These are phyloP conservation scores for Monosporozyma aquatica DNA, from an alignment of 805 yeast species.

Conservation along the genomic window DNA sequence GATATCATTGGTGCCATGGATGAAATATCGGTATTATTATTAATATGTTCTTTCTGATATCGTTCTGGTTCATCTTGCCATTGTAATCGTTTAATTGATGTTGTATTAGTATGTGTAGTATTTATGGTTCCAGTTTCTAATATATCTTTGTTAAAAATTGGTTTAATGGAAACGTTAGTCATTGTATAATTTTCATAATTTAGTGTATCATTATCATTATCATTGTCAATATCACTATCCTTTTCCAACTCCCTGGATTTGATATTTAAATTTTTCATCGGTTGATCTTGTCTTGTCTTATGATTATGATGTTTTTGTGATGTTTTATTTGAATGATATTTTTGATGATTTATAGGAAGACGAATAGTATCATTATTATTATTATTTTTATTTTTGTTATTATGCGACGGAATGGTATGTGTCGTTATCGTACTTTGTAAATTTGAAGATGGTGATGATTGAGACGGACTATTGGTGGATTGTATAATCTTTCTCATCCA, in stretches of 20 bases:
- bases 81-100: constrained; percentile 7
- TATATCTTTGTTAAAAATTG: constrained; percentile 7
- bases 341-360: not conserved
- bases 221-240: not conserved
- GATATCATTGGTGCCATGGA: constrained; percentile 31
- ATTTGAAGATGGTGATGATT: constrained; percentile 3
- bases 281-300: too few species aligned
- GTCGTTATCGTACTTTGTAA: too few species aligned
- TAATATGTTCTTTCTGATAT: not conserved
- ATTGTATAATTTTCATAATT: not conserved
- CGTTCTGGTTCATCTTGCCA: constrained; percentile 18
- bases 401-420: not conserved
- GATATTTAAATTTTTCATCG: too few species aligned
- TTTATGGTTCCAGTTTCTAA: not conserved
- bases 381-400: too few species aligned
- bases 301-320: too few species aligned
- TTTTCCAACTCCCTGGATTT: too few species aligned
- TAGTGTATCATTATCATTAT: not conserved
- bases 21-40: constrained; percentile 16
- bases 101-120: too few species aligned
- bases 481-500: constrained; percentile 30
- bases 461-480: constrained; percentile 2
- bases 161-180: constrained; percentile 14
- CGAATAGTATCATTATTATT: too few species aligned
- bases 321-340: too few species aligned